Evolutionary conservation across 108 stramenopile genomes (phyloP).

Genomic region (Pseudonitzschia delicatissima): DNA sequence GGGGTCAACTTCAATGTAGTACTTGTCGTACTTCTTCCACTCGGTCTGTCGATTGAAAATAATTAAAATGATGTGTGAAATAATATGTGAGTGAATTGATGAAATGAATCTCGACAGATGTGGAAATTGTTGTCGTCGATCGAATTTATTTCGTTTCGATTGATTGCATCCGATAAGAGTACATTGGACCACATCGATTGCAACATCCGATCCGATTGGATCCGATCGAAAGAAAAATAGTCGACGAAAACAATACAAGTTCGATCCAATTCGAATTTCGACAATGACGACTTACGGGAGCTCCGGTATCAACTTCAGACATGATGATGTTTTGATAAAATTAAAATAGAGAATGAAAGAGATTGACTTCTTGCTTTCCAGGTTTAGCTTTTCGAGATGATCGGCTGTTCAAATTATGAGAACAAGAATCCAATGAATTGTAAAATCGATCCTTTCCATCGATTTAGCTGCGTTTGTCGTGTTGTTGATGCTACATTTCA

Average conservation of each 20-base stretch:
- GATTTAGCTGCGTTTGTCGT: background rate
- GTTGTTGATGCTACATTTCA: background rate
- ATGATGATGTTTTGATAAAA: background rate
- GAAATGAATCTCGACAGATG: background rate
- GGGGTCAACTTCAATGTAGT: constrained; percentile 73
- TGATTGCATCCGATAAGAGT: background rate
- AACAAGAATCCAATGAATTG: background rate
- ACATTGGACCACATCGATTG: background rate
- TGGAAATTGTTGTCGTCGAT: background rate
- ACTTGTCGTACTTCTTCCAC: constrained; percentile 63
- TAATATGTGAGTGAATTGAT: constrained; percentile 1
- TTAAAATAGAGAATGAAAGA: background rate
- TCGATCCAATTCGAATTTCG: background rate
- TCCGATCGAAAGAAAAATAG: background rate
- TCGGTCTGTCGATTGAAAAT: constrained; percentile 16
- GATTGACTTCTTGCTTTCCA: background rate
- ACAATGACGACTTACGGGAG: constrained; percentile 31
- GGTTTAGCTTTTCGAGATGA: background rate
- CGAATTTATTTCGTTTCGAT: too few species aligned
- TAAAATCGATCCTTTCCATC: background rate
- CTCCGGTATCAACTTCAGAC: constrained; percentile 29
- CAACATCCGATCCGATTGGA: too few species aligned
- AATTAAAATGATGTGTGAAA: background rate
- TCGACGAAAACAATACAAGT: background rate
- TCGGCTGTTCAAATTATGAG: background rate